Conservation (phyloP, 2,329 filamentous ascomycete genomes). For the Aspergillus intermedius region DNA sequence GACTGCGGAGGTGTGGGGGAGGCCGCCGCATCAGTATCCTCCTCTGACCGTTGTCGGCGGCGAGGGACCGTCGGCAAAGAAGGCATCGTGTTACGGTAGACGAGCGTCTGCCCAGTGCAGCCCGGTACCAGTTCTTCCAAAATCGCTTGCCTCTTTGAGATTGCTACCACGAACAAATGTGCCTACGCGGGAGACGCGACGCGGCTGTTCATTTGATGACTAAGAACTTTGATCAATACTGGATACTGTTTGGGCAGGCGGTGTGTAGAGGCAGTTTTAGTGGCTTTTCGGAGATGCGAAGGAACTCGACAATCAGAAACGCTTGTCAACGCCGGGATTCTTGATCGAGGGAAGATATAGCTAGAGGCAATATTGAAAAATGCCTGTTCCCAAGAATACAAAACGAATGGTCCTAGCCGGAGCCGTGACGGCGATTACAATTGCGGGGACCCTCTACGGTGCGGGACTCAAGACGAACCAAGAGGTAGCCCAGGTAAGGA, state of each 20-base stretch:
- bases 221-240: constrained; percentile 12
- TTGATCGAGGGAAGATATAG: not conserved
- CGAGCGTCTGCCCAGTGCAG: not conserved
- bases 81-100: constrained; percentile 19
- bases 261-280: constrained; percentile 12
- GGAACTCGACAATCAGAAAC: not conserved
- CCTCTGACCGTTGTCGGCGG: constrained; percentile 23
- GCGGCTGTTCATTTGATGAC: constrained; percentile 6
- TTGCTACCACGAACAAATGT: not conserved
- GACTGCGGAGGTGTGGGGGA: constrained; percentile 19
- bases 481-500: constrained; percentile 46
- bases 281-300: constrained; percentile 1
- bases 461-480: constrained; percentile 51
- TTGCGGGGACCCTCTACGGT: constrained; percentile 54
- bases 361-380: constrained; percentile 2
- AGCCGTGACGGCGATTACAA: constrained; percentile 51
- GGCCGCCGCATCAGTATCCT: constrained; percentile 20
- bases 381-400: constrained; percentile 31
- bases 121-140: not conserved
- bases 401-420: constrained; percentile 50
- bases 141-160: not conserved
- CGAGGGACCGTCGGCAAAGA: constrained; percentile 17
- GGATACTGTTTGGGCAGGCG: constrained; percentile 16
- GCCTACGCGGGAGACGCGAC: constrained; percentile 22
- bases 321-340: not conserved